A percentile compares a stretch with the other conserved stretches of the same genome.
Evolutionary conservation across 2,329 filamentous ascomycete genomes (phyloP).

Genomic region (Aspergillus neotritici): DNA sequence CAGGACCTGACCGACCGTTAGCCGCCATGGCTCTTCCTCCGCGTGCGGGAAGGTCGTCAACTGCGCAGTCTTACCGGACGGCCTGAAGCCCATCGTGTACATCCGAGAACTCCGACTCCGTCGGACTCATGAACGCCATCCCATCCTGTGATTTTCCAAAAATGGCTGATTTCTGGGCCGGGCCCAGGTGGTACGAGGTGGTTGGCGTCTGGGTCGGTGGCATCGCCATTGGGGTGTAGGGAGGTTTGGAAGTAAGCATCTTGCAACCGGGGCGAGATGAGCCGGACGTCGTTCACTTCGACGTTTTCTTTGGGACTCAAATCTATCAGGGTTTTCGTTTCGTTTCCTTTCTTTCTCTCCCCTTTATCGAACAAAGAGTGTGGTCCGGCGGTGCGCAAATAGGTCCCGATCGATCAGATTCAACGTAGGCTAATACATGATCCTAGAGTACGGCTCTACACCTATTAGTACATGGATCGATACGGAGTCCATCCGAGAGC

Average conservation of each 20-base stretch:
- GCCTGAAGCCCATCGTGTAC: constrained; percentile 65
- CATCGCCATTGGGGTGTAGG: constrained; percentile 31
- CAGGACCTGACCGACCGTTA: constrained; percentile 52
- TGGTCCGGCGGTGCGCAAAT: too few species aligned
- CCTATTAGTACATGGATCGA: too few species aligned
- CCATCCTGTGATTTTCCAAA: constrained; percentile 30
- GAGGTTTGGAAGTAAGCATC: constrained; percentile 42
- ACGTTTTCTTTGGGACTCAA: constrained; percentile 3
- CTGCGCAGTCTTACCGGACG: constrained; percentile 52
- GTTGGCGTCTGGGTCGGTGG: constrained; percentile 31
- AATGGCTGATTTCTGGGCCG: constrained; percentile 24
- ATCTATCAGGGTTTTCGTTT: too few species aligned
- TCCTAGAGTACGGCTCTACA: too few species aligned
- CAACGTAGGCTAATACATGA: too few species aligned
- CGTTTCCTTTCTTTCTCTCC: too few species aligned
- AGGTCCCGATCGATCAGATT: too few species aligned
- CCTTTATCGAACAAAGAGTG: too few species aligned
- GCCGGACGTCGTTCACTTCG: too few species aligned
- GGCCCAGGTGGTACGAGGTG: constrained; percentile 27
- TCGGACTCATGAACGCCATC: constrained; percentile 66
- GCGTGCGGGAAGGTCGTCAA: too few species aligned
- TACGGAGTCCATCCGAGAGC: too few species aligned
- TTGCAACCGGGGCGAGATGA: too few species aligned
- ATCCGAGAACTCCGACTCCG: constrained; percentile 88
- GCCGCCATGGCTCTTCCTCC: constrained; percentile 3